Conservation (phyloP, 2,329 filamentous ascomycete genomes). For the Clarireedia monteithiana region DNA sequence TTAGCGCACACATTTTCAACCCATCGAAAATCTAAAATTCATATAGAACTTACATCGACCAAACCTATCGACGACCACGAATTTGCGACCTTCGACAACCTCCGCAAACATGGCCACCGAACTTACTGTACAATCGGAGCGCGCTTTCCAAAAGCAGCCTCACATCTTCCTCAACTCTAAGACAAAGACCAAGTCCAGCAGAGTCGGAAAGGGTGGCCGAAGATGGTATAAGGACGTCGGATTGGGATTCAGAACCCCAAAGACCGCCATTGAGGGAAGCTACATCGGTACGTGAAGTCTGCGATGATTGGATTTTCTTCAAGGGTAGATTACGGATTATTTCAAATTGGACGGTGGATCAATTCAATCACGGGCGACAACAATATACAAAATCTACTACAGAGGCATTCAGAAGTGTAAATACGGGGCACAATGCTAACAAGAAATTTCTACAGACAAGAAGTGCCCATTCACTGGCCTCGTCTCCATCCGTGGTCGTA, state of each 20-base stretch:
- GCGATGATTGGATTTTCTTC: neutral
- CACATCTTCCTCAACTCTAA: conserved; percentile 99
- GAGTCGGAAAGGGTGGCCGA: conserved; percentile 81
- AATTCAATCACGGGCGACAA: neutral
- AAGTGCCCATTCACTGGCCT: conserved; percentile 99
- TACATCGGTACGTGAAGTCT: conserved; percentile 82
- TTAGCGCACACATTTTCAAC: conserved; percentile 13
- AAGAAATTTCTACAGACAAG: conserved; percentile 64
- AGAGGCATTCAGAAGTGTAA: neutral
- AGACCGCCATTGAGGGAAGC: conserved; percentile 95
- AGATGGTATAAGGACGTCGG: conserved; percentile 99
- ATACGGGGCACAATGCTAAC: conserved; percentile 17
- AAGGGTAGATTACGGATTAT: neutral
- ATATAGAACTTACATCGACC: conserved; percentile 13
- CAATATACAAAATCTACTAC: neutral
- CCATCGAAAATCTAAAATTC: conserved; percentile 12
- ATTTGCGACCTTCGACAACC: conserved; percentile 26
- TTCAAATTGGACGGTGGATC: neutral
- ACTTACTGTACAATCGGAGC: conserved; percentile 99
- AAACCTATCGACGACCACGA: conserved; percentile 16
- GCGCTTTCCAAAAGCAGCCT: conserved; percentile 99
- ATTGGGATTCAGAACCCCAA: conserved; percentile 97
- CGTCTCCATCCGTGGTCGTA: conserved; percentile 99
- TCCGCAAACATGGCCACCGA: conserved; percentile 75
- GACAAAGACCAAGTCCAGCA: conserved; percentile 75